Evolutionary conservation across 257 asterid species (phyloP).

Genomic region (Salvia splendens): DNA sequence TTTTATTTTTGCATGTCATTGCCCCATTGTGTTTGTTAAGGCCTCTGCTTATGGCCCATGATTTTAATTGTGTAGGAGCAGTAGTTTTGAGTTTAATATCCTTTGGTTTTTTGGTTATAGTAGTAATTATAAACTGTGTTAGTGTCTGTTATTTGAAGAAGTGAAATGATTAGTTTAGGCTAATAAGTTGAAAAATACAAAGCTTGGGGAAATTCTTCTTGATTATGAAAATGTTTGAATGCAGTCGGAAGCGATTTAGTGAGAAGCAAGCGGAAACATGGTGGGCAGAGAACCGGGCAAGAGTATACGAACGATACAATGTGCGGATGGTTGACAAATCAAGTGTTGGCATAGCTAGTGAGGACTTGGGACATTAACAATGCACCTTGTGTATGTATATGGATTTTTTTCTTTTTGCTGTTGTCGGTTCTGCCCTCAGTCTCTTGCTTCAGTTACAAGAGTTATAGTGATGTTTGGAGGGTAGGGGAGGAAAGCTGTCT

Average conservation of each 20-base stretch:
- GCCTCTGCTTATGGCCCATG: not conserved
- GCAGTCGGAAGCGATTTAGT: slow-evolving; percentile 91
- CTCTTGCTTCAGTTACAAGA: not conserved
- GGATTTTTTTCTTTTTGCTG: slow-evolving; percentile 4
- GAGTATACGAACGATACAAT: slow-evolving; percentile 65
- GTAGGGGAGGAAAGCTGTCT: slow-evolving; percentile 27
- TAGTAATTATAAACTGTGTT: not conserved
- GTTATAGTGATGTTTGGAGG: slow-evolving; percentile 23
- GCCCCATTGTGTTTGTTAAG: not conserved
- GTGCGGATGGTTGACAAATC: slow-evolving; percentile 70
- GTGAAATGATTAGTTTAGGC: not conserved
- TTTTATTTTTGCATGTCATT: not conserved
- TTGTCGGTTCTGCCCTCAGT: slow-evolving; percentile 11
- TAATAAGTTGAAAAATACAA: not conserved
- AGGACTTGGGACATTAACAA: slow-evolving; percentile 44
- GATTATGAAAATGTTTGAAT: slow-evolving; percentile 33
- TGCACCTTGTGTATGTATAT: slow-evolving; percentile 26
- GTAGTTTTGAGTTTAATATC: not conserved
- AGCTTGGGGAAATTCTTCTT: not conserved
- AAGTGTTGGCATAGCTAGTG: slow-evolving; percentile 65
- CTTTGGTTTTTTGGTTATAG: not conserved
- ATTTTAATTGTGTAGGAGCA: not conserved
- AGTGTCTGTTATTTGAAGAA: not conserved
- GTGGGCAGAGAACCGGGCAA: slow-evolving; percentile 81
- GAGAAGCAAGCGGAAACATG: slow-evolving; percentile 84